A percentile compares a stretch with the other conserved stretches of the same genome.
Conservation (phyloP, 2,329 filamentous ascomycete species). For the Davidsoniella neocaledoniae region DNA sequence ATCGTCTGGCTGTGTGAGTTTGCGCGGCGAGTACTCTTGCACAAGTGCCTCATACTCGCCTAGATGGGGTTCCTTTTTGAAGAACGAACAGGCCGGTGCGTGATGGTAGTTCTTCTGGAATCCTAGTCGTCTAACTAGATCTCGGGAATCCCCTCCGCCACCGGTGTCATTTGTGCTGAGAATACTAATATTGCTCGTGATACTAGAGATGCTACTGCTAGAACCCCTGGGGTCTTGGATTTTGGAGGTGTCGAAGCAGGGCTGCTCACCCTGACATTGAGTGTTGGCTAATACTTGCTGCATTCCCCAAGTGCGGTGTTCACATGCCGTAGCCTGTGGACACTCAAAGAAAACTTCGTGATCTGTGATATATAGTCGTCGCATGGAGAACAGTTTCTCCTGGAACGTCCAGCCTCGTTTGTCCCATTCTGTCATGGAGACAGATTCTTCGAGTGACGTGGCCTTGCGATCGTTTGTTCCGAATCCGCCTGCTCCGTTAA, state of each 20-base stretch:
- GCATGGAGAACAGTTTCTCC: constrained; percentile 11
- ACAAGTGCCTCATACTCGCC: constrained; percentile 25
- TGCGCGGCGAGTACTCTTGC: constrained; percentile 23
- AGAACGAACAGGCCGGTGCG: not conserved
- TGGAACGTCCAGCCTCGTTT: constrained; percentile 13
- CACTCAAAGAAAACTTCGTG: constrained; percentile 13
- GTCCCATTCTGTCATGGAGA: constrained; percentile 8
- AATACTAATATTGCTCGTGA: not conserved
- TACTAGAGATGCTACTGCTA: no score
- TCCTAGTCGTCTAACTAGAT: not conserved
- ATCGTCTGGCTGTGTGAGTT: constrained; percentile 9
- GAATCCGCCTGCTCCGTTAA: no score
- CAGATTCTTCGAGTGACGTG: constrained; percentile 1
- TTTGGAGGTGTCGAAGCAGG: not conserved
- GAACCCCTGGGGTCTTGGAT: no score
- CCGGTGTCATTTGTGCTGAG: no score
- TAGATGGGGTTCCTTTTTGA: constrained; percentile 14
- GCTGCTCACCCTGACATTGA: not conserved
- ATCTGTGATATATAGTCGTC: constrained; percentile 12
- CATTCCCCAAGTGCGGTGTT: constrained; percentile 9
- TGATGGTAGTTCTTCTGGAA: not conserved
- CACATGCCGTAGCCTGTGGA: constrained; percentile 4
- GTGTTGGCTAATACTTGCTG: not conserved
- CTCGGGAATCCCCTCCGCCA: not conserved
- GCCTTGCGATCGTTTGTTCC: not conserved